Conservation (phyloP, 2,329 filamentous ascomycete species). For the Teratosphaeria nubilosa region DNA sequence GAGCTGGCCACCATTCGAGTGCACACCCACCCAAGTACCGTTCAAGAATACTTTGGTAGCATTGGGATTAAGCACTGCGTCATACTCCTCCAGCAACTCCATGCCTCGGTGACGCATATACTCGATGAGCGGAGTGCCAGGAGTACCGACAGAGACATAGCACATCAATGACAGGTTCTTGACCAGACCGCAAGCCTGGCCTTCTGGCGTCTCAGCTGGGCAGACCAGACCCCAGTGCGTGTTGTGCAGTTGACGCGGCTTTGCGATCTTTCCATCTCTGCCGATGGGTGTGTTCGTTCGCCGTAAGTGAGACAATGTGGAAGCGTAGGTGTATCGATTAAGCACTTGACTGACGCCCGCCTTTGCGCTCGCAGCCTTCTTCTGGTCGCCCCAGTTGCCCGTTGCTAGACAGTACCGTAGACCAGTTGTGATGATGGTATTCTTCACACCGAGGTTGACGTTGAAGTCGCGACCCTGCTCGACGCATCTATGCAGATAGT, state of each 20-base stretch:
- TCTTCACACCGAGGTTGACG: constrained; percentile 80
- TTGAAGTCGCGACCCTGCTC: constrained; percentile 86
- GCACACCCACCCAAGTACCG: constrained; percentile 94
- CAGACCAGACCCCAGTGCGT: constrained; percentile 98
- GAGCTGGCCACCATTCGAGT: constrained; percentile 77
- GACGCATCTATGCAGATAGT: constrained; percentile 84
- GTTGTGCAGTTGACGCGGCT: constrained; percentile 94
- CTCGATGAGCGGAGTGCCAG: constrained; percentile 78
- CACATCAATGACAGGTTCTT: constrained; percentile 98
- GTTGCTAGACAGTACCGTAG: constrained; percentile 95
- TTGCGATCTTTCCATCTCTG: constrained; percentile 94
- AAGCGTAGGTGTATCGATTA: constrained; percentile 95
- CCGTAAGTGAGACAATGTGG: constrained; percentile 89
- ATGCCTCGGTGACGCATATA: constrained; percentile 95
- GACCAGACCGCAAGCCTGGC: constrained; percentile 93
- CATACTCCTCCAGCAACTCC: constrained; percentile 92
- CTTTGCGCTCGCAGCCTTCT: constrained; percentile 90
- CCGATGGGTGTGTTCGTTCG: constrained; percentile 97
- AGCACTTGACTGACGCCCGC: constrained; percentile 97
- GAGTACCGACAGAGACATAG: constrained; percentile 91
- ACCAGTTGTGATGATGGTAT: constrained; percentile 81
- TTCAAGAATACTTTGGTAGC: constrained; percentile 98
- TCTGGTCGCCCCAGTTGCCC: constrained; percentile 98
- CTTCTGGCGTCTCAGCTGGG: constrained; percentile 94
- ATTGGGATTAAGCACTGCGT: constrained; percentile 57